Evolutionary conservation across 2,329 filamentous ascomycete species (phyloP).

Genomic region (Botrytis porri): DNA sequence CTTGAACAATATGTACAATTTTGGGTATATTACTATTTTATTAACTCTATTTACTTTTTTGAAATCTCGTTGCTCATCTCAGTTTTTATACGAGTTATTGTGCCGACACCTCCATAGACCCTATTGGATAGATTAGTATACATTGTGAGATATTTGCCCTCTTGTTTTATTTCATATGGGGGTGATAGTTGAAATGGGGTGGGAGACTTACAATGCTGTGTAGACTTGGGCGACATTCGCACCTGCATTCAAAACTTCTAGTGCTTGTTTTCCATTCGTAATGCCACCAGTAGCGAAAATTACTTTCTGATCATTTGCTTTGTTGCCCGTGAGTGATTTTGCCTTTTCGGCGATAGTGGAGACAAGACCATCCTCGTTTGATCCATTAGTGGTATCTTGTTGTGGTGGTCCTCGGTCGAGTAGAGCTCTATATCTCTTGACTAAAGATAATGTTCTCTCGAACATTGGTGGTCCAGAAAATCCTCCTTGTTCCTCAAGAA

Average conservation of each 20-base stretch:
- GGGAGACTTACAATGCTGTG: conserved; percentile 55
- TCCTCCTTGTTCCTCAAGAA: conserved; percentile 75
- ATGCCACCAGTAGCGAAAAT: conserved; percentile 95
- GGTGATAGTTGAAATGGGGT: neutral
- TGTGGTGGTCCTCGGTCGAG: conserved; percentile 52
- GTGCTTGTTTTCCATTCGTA: conserved; percentile 79
- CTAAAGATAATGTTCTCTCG: conserved; percentile 71
- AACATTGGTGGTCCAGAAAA: conserved; percentile 92
- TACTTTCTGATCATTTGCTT: conserved; percentile 55
- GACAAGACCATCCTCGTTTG: conserved; percentile 37
- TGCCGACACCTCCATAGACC: conserved; percentile 61
- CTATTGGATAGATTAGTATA: conserved; percentile 19
- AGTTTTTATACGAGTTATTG: conserved; percentile 61
- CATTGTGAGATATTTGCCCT: neutral
- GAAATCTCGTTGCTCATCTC: conserved; percentile 52
- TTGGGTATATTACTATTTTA: conserved; percentile 10
- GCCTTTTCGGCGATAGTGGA: conserved; percentile 39
- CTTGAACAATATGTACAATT: neutral
- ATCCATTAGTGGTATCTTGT: neutral
- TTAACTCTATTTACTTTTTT: conserved; percentile 41
- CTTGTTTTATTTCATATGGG: neutral
- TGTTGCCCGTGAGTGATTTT: conserved; percentile 21
- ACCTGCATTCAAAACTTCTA: conserved; percentile 79
- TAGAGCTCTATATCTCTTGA: conserved; percentile 72
- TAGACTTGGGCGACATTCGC: conserved; percentile 91